These are phyloP conservation scores for Phialophora verrucosa DNA, from an alignment of 2,329 filamentous ascomycete genomes.

Conservation along the genomic window DNA sequence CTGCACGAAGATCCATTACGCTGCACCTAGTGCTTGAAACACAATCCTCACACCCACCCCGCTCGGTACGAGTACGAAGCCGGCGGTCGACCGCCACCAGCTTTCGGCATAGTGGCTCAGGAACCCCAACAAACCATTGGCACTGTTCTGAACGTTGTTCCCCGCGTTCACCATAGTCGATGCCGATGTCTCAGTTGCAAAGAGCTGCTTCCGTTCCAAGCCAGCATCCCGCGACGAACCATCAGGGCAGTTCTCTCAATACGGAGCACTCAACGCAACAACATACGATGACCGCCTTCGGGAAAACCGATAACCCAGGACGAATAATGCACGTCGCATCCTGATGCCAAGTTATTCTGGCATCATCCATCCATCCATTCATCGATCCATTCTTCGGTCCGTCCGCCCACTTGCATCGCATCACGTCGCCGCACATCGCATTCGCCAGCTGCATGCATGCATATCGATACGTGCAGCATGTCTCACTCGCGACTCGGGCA, in stretches of 20 bases:
- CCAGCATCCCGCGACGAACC: background rate
- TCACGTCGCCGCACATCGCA: background rate
- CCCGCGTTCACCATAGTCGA: background rate
- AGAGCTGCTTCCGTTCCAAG: background rate
- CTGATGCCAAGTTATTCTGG: background rate
- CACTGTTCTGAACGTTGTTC: too few species aligned
- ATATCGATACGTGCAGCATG: background rate
- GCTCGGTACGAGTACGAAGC: background rate
- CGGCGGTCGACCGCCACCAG: background rate
- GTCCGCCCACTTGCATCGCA: background rate
- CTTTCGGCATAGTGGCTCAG: background rate
- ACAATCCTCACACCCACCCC: too few species aligned
- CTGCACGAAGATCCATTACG: conserved; percentile 31
- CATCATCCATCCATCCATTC: background rate
- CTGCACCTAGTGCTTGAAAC: conserved; percentile 33
- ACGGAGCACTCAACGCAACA: background rate
- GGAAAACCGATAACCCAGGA: too few species aligned
- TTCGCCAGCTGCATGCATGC: background rate
- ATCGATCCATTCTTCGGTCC: too few species aligned
- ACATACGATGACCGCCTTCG: too few species aligned
- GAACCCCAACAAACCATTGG: background rate
- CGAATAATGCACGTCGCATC: background rate
- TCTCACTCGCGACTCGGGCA: too few species aligned
- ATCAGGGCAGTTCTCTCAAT: background rate
- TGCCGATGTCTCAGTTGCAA: background rate